phyloP scores from a whole-genome alignment of 768 basidiomycete genomes.

The Tulasnella sp. region DNA sequence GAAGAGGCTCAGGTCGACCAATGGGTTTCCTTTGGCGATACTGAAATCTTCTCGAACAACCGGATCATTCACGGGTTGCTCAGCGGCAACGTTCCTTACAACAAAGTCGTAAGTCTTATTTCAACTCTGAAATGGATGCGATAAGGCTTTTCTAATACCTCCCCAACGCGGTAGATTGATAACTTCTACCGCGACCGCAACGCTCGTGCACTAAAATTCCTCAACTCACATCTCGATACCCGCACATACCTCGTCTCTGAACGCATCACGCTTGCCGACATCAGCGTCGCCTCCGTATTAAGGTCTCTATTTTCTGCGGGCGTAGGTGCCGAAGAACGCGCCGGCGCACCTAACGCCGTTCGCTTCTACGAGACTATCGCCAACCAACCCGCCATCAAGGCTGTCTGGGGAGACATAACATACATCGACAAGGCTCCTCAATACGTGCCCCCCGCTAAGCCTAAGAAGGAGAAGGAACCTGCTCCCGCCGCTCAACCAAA shows the following conservation, averaged over 20 bases:
- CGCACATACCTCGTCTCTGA: constrained; percentile 92
- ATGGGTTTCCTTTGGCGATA: constrained; percentile 77
- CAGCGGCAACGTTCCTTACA: constrained; percentile 62
- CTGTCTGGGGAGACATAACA: constrained; percentile 61
- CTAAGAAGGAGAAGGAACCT: constrained; percentile 27
- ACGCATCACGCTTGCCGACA: constrained; percentile 91
- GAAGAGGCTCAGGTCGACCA: constrained; percentile 81
- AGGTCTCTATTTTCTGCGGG: constrained; percentile 55
- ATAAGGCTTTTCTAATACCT: background rate
- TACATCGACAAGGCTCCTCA: constrained; percentile 72
- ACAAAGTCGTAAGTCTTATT: constrained; percentile 67
- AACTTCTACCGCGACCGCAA: constrained; percentile 57
- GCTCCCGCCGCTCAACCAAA: background rate
- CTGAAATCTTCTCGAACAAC: constrained; percentile 57
- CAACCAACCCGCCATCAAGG: constrained; percentile 79
- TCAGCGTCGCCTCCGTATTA: constrained; percentile 66
- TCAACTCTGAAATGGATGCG: background rate
- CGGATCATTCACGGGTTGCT: constrained; percentile 51
- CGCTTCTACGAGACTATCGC: constrained; percentile 86
- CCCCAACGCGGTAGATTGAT: constrained; percentile 55
- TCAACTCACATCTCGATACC: constrained; percentile 73
- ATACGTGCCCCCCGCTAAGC: constrained; percentile 69
- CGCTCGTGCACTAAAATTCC: constrained; percentile 59
- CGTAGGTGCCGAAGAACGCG: constrained; percentile 68
- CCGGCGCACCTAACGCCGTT: constrained; percentile 72